phyloP scores from a whole-genome alignment of 345 rosid genomes.

The Brassica nigra region DNA sequence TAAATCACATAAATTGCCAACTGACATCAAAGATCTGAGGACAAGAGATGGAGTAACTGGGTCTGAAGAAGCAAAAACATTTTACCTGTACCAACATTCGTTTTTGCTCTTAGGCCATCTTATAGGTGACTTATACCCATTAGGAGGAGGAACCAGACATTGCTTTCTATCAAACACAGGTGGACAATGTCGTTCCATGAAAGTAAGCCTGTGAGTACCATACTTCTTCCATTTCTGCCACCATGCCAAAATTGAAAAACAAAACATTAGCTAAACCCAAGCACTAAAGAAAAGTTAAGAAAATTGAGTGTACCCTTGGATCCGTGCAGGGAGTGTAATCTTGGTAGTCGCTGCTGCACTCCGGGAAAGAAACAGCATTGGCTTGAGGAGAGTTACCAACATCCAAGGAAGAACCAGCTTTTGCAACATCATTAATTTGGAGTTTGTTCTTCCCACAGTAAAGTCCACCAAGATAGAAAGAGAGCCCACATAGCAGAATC shows the following conservation, averaged over 20 bases:
- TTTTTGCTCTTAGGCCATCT: conserved; percentile 95
- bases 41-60: not conserved
- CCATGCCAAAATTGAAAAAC: conserved; percentile 3
- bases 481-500: conserved; percentile 66
- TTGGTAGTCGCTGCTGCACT: conserved; percentile 80
- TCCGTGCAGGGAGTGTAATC: conserved; percentile 99
- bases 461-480: conserved; percentile 89
- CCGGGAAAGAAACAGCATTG: conserved; percentile 62
- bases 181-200: conserved; percentile 97
- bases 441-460: conserved; percentile 62
- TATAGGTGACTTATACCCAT: conserved; percentile 87
- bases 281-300: no score
- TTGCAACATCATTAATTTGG: conserved; percentile 44
- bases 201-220: conserved; percentile 76
- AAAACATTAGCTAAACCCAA: conserved; percentile 21
- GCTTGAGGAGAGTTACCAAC: conserved; percentile 52
- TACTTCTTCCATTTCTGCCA: conserved; percentile 92
- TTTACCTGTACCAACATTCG: conserved; percentile 97
- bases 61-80: not conserved
- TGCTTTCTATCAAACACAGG: conserved; percentile 83
- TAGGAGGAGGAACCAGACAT: conserved; percentile 93
- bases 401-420: conserved; percentile 52
- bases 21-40: not conserved
- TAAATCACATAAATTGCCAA: conserved; percentile 29
- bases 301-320: conserved; percentile 63